A percentile compares a stretch with the other conserved stretches of the same genome.
Evolutionary conservation across 495 filamentous ascomycete species (phyloP).

Genomic region (Neurospora sp.): DNA sequence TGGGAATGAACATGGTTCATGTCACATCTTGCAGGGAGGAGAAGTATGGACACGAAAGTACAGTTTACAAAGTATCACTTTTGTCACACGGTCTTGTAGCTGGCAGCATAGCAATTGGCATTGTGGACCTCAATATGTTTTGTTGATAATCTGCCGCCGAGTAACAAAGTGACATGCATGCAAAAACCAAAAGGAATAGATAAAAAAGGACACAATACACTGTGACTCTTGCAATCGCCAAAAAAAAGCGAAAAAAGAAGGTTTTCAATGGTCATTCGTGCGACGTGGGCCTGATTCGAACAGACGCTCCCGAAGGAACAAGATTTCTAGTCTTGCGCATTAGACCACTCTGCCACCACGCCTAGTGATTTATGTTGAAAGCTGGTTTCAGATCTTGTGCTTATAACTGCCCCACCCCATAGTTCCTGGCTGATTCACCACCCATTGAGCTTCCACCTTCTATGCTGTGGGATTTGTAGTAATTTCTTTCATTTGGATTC

Average conservation of each 20-base stretch:
- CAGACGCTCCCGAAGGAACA: not conserved
- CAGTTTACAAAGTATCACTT: not conserved
- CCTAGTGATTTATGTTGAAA: not conserved
- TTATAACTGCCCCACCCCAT: no score
- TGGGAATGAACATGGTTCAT: not conserved
- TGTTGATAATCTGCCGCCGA: no score
- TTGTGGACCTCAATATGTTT: not conserved
- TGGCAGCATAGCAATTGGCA: not conserved
- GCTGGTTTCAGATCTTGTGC: fast-evolving
- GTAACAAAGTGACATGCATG: no score
- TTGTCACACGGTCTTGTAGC: not conserved
- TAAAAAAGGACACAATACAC: no score
- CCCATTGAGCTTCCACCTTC: no score
- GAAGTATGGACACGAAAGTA: no score
- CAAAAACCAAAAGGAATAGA: no score
- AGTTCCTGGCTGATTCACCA: no score
- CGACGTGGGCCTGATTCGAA: not conserved
- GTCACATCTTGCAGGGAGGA: not conserved
- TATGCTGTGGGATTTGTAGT: no score
- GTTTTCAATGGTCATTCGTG: not conserved
- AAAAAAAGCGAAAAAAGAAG: not conserved
- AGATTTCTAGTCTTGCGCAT: not conserved
- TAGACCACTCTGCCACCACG: not conserved
- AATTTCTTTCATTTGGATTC: no score
- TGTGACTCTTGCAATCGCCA: no score